phyloP scores from a whole-genome alignment of 2,329 filamentous ascomycete genomes.

The Cytospora leucostoma region DNA sequence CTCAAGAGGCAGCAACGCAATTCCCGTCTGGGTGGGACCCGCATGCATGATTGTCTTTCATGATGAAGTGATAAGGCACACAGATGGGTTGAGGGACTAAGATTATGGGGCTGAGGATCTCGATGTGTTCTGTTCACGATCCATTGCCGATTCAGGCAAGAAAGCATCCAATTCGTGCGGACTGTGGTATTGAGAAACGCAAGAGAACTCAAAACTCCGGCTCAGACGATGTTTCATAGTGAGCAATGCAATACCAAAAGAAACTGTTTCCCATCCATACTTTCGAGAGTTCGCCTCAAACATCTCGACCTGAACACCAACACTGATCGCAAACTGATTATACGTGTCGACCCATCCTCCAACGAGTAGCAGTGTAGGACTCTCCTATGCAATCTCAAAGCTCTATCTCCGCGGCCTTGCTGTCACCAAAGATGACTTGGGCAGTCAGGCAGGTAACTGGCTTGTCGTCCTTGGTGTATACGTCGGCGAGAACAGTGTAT shows the following conservation, averaged over 20 bases:
- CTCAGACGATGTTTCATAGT: constrained; percentile 19
- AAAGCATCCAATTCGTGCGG: constrained; percentile 3
- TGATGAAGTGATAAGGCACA: neutral
- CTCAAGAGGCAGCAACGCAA: neutral
- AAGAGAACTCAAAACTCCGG: constrained; percentile 22
- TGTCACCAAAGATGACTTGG: constrained; percentile 61
- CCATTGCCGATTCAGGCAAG: constrained; percentile 4
- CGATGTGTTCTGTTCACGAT: constrained; percentile 3
- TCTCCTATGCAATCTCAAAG: constrained; percentile 8
- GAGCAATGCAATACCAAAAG: constrained; percentile 24
- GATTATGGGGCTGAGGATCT: neutral
- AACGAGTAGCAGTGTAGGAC: neutral
- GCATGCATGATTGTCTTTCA: neutral
- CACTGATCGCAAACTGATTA: neutral
- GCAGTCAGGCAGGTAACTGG: constrained; percentile 88
- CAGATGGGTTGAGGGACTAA: neutral
- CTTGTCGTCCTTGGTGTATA: constrained; percentile 69
- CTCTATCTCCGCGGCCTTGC: constrained; percentile 23
- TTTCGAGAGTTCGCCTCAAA: neutral
- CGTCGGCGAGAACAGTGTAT: constrained; percentile 87
- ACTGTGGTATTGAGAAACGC: constrained; percentile 19
- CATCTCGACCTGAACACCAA: neutral
- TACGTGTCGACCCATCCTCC: neutral
- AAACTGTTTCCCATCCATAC: constrained; percentile 12
- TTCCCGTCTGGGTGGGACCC: neutral